These are phyloP conservation scores for Cryptococcus deneoformans DNA, from an alignment of 1,284 basidiomycete species.

Conservation along the genomic window DNA sequence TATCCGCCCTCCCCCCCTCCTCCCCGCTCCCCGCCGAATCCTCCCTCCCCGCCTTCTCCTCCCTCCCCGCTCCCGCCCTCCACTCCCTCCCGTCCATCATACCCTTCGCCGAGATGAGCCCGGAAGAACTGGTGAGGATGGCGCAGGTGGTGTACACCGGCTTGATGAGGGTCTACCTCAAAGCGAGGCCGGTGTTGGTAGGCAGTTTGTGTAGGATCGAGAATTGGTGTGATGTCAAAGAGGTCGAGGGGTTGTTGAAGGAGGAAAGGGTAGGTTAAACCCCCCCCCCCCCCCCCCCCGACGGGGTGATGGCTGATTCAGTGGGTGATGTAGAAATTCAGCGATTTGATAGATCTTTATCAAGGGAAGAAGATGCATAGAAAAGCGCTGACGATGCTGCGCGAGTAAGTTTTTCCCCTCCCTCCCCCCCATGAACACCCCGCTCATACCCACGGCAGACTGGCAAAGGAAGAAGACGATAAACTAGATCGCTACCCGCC, in stretches of 20 bases:
- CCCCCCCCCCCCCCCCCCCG: too few species aligned
- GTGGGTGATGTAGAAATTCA: conserved; percentile 64
- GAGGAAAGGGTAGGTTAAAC: conserved; percentile 62
- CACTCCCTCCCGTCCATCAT: conserved; percentile 61
- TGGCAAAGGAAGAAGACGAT: conserved; percentile 76
- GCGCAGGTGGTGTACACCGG: conserved; percentile 96
- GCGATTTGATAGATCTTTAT: conserved; percentile 88
- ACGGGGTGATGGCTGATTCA: conserved; percentile 20
- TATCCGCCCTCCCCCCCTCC: conserved; percentile 64
- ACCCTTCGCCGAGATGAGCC: conserved; percentile 65
- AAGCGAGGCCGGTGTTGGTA: conserved; percentile 76
- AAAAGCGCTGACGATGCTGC: conserved; percentile 78
- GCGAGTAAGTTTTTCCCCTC: conserved; percentile 58
- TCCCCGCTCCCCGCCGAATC: conserved; percentile 60
- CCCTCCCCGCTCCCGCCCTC: conserved; percentile 59
- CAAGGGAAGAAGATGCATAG: conserved; percentile 93
- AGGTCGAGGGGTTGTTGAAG: conserved; percentile 85
- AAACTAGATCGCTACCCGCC: conserved; percentile 74
- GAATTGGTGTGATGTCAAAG: conserved; percentile 96
- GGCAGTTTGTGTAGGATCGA: conserved; percentile 85
- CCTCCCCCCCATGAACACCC: neutral
- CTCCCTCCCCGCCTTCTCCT: conserved; percentile 36
- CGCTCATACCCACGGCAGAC: conserved; percentile 50
- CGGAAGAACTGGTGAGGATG: conserved; percentile 76
- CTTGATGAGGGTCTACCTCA: conserved; percentile 88